Base-by-base conservation (phyloP, 495 filamentous ascomycete species). In the Lasiosphaeriaceae sp. region DNA sequence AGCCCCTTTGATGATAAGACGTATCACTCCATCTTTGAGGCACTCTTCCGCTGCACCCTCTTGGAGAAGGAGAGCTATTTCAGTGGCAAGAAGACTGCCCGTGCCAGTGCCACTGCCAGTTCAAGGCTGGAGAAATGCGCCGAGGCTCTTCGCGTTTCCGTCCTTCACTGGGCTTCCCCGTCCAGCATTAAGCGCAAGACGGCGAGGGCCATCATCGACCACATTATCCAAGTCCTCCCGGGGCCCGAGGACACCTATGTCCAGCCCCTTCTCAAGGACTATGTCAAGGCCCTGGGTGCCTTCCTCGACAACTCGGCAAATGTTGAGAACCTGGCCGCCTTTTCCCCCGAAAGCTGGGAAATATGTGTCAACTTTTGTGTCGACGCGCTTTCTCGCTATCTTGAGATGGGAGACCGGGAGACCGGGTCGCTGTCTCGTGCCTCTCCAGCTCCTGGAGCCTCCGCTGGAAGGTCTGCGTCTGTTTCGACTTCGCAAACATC, bases 11-110 rank as follows among this genome's bases (percentile, higher is more conserved):
- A 80, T 48, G 91, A 96, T 66, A 89, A 88, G 61, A 82, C 80
- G 17, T 96, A 87, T 63, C 89, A 95, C 63, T 81, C 80, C 47
- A 84, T 97, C 24, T 91, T 87, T 58, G 91, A 97, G 64, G 81
- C 83, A 0, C 72, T 98, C 16, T 97, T 97, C 64, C 75, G 79
- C 37, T 85, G 83, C 58, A 73, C 84, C 8, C 75, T 85, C 19
- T 64, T 74, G 11, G 91, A 97, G 56, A 88, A 86, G 64, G 76
- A 85, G 23, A 57, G 73, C 21, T 89, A 84, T 62, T 79, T 84
- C 50, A 63, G 63, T 37, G 76, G 76, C 54, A 79, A 82, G 35
- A 83, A 78, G 56, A 75, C 74, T 24, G 62, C 68, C 43, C 62
- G 57, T 24, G 80, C 71, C 71, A 47, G 79, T 70, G 50, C 76